Conservation (phyloP, 305 asterid genomes). For the Stenogyne calaminthoides region DNA sequence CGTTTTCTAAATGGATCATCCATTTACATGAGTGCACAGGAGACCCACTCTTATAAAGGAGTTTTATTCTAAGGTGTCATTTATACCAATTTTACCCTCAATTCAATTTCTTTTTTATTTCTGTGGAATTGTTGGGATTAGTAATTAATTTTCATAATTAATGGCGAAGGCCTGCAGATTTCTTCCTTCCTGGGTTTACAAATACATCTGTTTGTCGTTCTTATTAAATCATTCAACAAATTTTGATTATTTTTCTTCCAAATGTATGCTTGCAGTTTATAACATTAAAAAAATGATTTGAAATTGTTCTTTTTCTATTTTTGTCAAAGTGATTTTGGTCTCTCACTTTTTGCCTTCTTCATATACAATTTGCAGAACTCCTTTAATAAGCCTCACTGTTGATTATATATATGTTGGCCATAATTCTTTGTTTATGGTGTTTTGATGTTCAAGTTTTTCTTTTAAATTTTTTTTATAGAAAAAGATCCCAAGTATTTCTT, state of each 20-base stretch:
- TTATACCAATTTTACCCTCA: too few species aligned
- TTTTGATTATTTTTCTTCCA: background rate
- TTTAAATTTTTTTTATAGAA: background rate
- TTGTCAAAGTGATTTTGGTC: background rate
- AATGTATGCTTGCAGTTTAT: background rate
- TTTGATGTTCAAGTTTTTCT: background rate
- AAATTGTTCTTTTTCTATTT: background rate
- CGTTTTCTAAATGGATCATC: too few species aligned
- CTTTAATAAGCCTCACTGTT: background rate
- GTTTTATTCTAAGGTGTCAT: too few species aligned
- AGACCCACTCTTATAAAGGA: too few species aligned
- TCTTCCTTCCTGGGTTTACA: slow-evolving; percentile 16
- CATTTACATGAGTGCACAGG: too few species aligned
- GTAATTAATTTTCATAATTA: background rate
- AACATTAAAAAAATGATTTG: background rate
- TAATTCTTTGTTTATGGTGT: slow-evolving; percentile 13
- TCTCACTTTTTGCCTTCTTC: slow-evolving; percentile 20
- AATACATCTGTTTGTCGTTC: background rate
- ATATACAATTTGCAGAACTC: background rate
- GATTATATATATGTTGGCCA: background rate
- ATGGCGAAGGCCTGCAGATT: slow-evolving; percentile 38
- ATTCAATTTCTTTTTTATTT: too few species aligned
- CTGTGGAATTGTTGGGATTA: background rate
- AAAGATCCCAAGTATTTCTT: slow-evolving; percentile 4
- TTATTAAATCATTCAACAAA: background rate